Evolutionary conservation across 2,329 filamentous ascomycete genomes (phyloP).

Genomic region (Ophiostoma triangulosporum): DNA sequence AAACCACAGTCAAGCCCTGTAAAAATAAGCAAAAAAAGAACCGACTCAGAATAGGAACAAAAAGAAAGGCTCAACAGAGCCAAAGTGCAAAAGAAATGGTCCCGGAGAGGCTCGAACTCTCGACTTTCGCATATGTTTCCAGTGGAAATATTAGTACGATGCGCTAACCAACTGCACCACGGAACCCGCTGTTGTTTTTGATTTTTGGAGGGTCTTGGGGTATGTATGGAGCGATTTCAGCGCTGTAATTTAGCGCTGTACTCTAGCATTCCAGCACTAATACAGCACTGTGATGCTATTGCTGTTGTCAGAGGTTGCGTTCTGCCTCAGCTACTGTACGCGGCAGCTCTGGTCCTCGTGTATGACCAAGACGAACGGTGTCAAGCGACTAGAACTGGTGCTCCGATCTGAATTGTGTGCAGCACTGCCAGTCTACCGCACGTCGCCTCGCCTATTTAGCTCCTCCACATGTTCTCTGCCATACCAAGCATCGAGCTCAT

Average conservation of each 20-base stretch:
- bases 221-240: background rate
- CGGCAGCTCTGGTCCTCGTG: too few relatives aligned
- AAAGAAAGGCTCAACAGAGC: background rate
- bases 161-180: conserved; percentile 2
- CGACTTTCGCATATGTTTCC: conserved; percentile 3
- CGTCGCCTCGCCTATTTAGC: too few relatives aligned
- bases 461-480: too few relatives aligned
- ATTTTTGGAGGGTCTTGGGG: background rate
- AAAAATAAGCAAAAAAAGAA: background rate
- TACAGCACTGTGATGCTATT: too few relatives aligned
- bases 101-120: conserved; percentile 2
- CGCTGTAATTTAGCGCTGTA: background rate
- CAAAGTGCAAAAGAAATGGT: background rate
- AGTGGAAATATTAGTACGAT: conserved; percentile 1
- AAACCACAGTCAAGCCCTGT: too few relatives aligned
- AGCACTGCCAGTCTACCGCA: too few relatives aligned
- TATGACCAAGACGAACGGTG: too few relatives aligned
- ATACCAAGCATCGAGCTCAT: too few relatives aligned
- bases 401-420: too few relatives aligned
- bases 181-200: background rate
- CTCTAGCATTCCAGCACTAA: background rate
- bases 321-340: too few relatives aligned
- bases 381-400: too few relatives aligned
- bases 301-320: too few relatives aligned
- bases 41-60: background rate